Evolutionary conservation across 139 green algal genomes (phyloP), one percentile per base, ranked within the genome.

Genomic region (Klebsormidium nitens): DNA sequence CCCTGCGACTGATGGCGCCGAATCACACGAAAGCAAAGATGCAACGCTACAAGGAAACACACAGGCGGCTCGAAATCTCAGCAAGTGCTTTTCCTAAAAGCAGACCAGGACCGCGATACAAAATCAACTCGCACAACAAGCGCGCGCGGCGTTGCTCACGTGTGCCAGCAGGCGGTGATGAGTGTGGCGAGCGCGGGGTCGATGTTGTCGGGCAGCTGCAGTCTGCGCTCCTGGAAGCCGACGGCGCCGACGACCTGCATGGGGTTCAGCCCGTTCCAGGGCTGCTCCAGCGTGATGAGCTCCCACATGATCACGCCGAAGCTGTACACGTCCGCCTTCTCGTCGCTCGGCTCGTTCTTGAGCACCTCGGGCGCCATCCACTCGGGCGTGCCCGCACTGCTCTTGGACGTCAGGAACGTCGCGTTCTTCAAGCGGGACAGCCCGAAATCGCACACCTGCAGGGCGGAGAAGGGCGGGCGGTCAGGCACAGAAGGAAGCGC

Each of bases 241-340:
- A 97, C 93, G 0, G 84, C 87, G 3, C 86, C 88, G 0, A 97
- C 89, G 26, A 97, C 91, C 80, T 91, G 79, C 66, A 81, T 75
- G 31, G 86, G 65, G n/a, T 87, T 90, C 32, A 90, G 82, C 40
- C 87, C 85, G 0, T 78, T 36, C 93, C 93, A 98, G 0, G 93
- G 93, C 80, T 94, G 84, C 49, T 83, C 34, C 2, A 83, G 69
- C 0, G 89, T 96, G 0, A 89, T 76, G 48, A 97, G 66, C 81
- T 97, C 92, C 82, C 91, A 97, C 32, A 97, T 69, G 17, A 97
- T 89, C 0, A 97, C 87, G 11, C 89, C 90, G 71, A 86, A 94
- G 60, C 64, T 83, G 66, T 89, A 96, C 19, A 94, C 83, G 58
- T 96, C 91, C 47, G 72, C 82, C 79, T 95, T 95, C 74, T 96